phyloP scores from a whole-genome alignment of 2,329 filamentous ascomycete species.

The Cercospora sesami region DNA sequence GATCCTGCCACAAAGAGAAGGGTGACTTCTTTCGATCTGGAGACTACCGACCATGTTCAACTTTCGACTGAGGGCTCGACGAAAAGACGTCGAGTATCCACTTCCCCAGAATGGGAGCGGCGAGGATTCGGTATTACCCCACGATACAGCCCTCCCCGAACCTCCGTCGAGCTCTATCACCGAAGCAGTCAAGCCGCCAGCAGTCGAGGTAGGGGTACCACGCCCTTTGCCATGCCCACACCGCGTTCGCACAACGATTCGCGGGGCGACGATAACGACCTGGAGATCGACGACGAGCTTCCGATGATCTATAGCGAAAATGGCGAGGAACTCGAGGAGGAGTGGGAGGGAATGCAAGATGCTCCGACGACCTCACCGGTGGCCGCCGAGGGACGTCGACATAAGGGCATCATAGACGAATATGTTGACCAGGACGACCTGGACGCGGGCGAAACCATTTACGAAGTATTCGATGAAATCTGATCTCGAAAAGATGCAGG shows the following conservation, averaged over 20 bases:
- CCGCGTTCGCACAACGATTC: slow-evolving; percentile 60
- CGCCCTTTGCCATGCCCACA: slow-evolving; percentile 71
- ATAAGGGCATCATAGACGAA: slow-evolving; percentile 28
- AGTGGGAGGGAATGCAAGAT: slow-evolving; percentile 43
- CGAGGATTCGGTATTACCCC: slow-evolving; percentile 44
- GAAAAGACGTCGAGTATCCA: slow-evolving; percentile 56
- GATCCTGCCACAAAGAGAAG: slow-evolving; percentile 34
- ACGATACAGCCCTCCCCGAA: slow-evolving; percentile 47
- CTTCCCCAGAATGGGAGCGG: slow-evolving; percentile 52
- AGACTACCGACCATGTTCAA: slow-evolving; percentile 31
- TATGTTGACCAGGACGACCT: slow-evolving; percentile 21
- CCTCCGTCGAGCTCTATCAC: slow-evolving; percentile 36
- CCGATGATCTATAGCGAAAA: slow-evolving; percentile 16
- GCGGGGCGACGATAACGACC: slow-evolving; percentile 37
- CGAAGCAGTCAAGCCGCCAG: slow-evolving; percentile 41
- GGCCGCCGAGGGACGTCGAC: slow-evolving; percentile 15
- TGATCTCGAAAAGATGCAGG: slow-evolving; percentile 14
- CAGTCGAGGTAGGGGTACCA: slow-evolving; percentile 49
- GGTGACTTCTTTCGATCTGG: slow-evolving; percentile 34
- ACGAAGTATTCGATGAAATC: slow-evolving; percentile 28
- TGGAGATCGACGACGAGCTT: slow-evolving; percentile 22
- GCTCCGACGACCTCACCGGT: slow-evolving; percentile 21
- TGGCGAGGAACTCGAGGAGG: slow-evolving; percentile 23
- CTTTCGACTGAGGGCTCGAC: slow-evolving; percentile 25
- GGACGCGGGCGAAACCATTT: slow-evolving; percentile 25